These are phyloP conservation scores for Apophysomyces elegans DNA, from an alignment of 371 early-diverging fungal genomes.

Conservation along the genomic window DNA sequence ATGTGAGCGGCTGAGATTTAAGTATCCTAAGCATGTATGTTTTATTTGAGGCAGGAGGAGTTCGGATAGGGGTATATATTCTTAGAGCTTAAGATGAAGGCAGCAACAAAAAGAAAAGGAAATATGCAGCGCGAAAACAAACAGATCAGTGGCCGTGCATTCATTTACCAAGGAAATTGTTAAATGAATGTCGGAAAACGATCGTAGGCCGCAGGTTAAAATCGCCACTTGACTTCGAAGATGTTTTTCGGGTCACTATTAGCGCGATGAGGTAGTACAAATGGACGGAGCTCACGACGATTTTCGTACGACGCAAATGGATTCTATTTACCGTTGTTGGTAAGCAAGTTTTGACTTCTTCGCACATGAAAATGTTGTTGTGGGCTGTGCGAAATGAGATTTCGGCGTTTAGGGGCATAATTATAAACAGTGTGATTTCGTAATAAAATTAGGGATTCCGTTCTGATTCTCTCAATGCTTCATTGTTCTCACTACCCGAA, in stretches of 20 bases:
- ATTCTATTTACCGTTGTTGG: neutral
- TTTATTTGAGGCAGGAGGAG: too few relatives aligned
- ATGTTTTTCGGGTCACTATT: neutral
- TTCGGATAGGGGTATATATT: neutral
- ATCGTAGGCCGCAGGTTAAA: neutral
- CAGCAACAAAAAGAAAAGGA: slow-evolving; percentile 3
- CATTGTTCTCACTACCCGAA: slow-evolving; percentile 7
- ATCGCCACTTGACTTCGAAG: slow-evolving; percentile 7
- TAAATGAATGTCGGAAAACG: neutral
- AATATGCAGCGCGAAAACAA: slow-evolving; percentile 2
- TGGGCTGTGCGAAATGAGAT: slow-evolving; percentile 9
- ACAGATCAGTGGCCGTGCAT: neutral
- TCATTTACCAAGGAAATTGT: neutral
- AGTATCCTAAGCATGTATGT: neutral
- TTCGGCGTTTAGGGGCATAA: slow-evolving; percentile 8
- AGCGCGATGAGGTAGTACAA: slow-evolving; percentile 4
- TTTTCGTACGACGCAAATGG: slow-evolving; percentile 3
- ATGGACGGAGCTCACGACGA: slow-evolving; percentile 5
- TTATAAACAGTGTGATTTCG: slow-evolving; percentile 1
- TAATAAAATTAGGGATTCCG: slow-evolving; percentile 9
- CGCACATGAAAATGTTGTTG: slow-evolving; percentile 10
- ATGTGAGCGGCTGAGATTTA: slow-evolving; percentile 2
- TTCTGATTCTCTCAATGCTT: slow-evolving; percentile 10
- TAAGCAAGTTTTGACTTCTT: slow-evolving; percentile 11
- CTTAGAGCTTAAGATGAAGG: neutral